Conservation (phyloP, 148 eudicot genomes). For the Talinum fruticosum region DNA sequence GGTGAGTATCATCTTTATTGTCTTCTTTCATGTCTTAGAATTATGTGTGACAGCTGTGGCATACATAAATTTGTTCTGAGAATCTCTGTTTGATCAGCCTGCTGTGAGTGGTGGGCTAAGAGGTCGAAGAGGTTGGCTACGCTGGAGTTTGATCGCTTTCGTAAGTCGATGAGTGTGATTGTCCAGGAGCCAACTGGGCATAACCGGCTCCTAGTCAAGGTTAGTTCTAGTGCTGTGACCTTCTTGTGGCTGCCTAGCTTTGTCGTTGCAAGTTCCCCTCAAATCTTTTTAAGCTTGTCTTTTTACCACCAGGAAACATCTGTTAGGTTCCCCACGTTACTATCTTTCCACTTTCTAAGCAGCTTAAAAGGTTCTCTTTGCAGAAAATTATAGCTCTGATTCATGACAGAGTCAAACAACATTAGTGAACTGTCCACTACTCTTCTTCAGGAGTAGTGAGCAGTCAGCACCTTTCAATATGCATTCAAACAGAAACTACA, state of each 20-base stretch:
- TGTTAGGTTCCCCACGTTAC: not conserved
- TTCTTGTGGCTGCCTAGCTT: not conserved
- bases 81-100: conserved; percentile 34
- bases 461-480: not conserved
- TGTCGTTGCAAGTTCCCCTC: not conserved
- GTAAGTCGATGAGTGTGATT: conserved; percentile 93
- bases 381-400: not conserved
- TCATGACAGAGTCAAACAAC: not conserved
- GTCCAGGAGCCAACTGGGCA: conserved; percentile 58
- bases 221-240: conserved; percentile 19
- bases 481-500: not conserved
- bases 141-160: conserved; percentile 78
- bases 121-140: conserved; percentile 72
- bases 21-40: not conserved
- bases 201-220: conserved; percentile 84
- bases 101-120: conserved; percentile 77
- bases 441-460: not conserved
- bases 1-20: conserved; percentile 38
- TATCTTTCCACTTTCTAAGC: not conserved
- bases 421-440: not conserved
- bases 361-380: not conserved
- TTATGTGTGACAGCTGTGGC: not conserved
- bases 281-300: not conserved
- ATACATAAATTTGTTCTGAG: not conserved
- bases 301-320: not conserved